Conservation (phyloP, 2,329 filamentous ascomycete species). For the Aspergillus jensenii region DNA sequence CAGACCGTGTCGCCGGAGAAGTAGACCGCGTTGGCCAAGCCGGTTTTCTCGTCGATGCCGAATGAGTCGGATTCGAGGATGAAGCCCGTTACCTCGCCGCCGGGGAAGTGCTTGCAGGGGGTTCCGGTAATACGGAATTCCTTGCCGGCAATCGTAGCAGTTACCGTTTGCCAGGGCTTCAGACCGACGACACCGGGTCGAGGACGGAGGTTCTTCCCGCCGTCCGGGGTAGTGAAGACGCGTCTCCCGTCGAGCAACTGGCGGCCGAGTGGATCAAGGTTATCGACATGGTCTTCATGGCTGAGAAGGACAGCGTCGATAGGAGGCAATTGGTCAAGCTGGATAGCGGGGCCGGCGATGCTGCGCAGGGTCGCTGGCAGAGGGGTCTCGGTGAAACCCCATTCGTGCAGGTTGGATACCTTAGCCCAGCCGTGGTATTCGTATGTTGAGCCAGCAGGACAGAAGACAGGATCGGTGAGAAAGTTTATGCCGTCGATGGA, state of each 20-base stretch:
- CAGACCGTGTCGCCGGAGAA: constrained; percentile 36
- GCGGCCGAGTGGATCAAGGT: constrained; percentile 48
- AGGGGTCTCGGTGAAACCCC: too few relatives aligned
- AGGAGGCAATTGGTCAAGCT: constrained; percentile 31
- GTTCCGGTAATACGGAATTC: constrained; percentile 43
- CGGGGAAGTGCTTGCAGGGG: constrained; percentile 45
- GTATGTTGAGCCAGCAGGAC: too few relatives aligned
- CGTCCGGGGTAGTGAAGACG: constrained; percentile 47
- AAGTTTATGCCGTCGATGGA: too few relatives aligned
- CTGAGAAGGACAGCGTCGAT: constrained; percentile 49
- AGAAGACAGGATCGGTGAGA: too few relatives aligned
- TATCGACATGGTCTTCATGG: constrained; percentile 51
- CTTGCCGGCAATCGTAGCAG: constrained; percentile 29
- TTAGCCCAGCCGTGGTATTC: too few relatives aligned
- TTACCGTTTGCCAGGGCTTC: constrained; percentile 38
- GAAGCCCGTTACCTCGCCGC: constrained; percentile 47
- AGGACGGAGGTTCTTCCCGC: constrained; percentile 42
- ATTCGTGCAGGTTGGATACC: too few relatives aligned
- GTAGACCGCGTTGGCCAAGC: constrained; percentile 46
- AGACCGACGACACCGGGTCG: constrained; percentile 38
- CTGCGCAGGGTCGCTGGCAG: too few relatives aligned
- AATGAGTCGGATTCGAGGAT: constrained; percentile 38
- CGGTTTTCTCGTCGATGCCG: constrained; percentile 29
- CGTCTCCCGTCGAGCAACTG: constrained; percentile 44
- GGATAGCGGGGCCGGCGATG: background rate